A percentile compares a stretch with the other conserved stretches of the same genome.
These are phyloP conservation scores for Septoria linicola DNA, from an alignment of 2,329 filamentous ascomycete species.

Conservation along the genomic window DNA sequence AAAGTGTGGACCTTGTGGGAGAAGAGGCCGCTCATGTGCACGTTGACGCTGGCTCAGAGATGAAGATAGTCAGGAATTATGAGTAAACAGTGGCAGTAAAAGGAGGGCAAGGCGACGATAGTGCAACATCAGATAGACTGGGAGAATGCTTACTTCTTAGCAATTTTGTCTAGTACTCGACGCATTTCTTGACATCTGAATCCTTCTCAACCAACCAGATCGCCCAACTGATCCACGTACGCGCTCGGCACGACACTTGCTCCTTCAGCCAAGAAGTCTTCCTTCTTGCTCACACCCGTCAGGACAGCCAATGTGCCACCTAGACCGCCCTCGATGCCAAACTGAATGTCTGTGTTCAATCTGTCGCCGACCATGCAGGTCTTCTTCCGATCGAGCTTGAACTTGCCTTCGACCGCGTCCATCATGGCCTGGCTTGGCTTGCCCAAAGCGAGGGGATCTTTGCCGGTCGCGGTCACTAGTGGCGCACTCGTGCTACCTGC, in stretches of 20 bases:
- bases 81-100: too few species aligned
- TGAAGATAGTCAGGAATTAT: too few species aligned
- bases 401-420: constrained; percentile 97
- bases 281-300: constrained; percentile 84
- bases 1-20: constrained; percentile 35
- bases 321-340: constrained; percentile 85
- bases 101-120: too few species aligned
- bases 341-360: constrained; percentile 92
- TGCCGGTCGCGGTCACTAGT: constrained; percentile 61
- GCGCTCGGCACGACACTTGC: constrained; percentile 71
- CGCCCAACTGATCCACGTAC: constrained; percentile 81
- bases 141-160: not conserved
- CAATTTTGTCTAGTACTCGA: not conserved
- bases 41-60: not conserved
- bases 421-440: constrained; percentile 99
- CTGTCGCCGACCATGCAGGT: constrained; percentile 97
- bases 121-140: not conserved
- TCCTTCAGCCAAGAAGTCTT: constrained; percentile 71
- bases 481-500: constrained; percentile 81
- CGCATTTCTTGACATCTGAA: too few species aligned
- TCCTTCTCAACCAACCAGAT: constrained; percentile 58
- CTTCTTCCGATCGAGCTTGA: constrained; percentile 76
- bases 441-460: constrained; percentile 74
- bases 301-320: constrained; percentile 89
- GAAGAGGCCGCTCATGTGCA: constrained; percentile 30